These are phyloP conservation scores for Hymenochaete sp. DNA, from an alignment of 1,284 basidiomycete species.

Conservation along the genomic window DNA sequence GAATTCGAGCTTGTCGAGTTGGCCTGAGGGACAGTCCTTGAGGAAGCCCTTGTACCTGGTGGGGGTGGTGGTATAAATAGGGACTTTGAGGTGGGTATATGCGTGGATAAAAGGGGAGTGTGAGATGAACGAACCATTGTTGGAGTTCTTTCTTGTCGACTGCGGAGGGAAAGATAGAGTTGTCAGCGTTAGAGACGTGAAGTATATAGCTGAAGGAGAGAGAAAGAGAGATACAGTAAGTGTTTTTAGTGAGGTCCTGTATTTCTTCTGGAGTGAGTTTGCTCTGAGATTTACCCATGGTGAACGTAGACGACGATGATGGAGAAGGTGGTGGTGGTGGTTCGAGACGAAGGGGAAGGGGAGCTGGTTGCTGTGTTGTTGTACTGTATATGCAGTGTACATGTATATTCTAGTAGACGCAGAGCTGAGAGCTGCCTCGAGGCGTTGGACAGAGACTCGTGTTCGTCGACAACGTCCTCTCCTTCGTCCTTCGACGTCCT, in stretches of 20 bases:
- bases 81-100: conserved; percentile 13
- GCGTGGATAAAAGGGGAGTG: conserved; percentile 16
- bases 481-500: conserved; percentile 14
- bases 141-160: conserved; percentile 99
- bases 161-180: conserved; percentile 31
- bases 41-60: conserved; percentile 96
- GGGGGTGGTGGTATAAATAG: conserved; percentile 6
- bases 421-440: neutral
- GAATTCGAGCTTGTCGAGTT: conserved; percentile 95
- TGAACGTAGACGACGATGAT: too few species aligned
- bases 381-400: neutral
- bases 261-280: conserved; percentile 96
- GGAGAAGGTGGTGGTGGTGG: neutral
- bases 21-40: conserved; percentile 97
- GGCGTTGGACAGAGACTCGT: too few species aligned
- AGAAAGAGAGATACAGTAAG: conserved; percentile 72
- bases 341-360: neutral
- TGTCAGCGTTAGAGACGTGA: conserved; percentile 21
- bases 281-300: conserved; percentile 94
- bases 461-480: too few species aligned
- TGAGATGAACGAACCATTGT: conserved; percentile 67
- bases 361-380: neutral
- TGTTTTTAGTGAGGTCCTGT: conserved; percentile 94
- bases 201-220: conserved; percentile 12
- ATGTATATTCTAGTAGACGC: conserved; percentile 6